These are phyloP conservation scores for Rubroshorea leprosula DNA, from an alignment of 345 rosid species.

Conservation along the genomic window DNA sequence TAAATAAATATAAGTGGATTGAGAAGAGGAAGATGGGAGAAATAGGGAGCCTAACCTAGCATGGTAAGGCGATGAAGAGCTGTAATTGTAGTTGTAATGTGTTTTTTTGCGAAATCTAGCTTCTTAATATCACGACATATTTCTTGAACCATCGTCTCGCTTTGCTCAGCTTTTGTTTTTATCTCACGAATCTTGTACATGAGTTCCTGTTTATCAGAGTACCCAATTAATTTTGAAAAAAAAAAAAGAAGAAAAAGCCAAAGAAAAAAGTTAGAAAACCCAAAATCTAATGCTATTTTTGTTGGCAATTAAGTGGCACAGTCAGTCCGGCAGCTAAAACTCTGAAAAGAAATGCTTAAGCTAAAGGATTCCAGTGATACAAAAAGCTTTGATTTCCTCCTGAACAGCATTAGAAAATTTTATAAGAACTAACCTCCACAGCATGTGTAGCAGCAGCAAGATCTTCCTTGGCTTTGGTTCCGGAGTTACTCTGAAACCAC, in stretches of 20 bases:
- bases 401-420: neutral
- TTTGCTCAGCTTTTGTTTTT: conserved; percentile 97
- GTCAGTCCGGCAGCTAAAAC: conserved; percentile 3
- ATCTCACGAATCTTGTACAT: conserved; percentile 89
- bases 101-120: conserved; percentile 98
- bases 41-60: conserved; percentile 55
- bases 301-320: neutral
- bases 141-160: conserved; percentile 99
- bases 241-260: conserved; percentile 10
- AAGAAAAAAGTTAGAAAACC: neutral
- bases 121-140: conserved; percentile 98
- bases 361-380: neutral
- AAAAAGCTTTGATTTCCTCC: neutral
- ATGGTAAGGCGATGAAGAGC: conserved; percentile 99
- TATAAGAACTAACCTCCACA: conserved; percentile 64
- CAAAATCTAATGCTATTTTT: neutral
- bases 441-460: conserved; percentile 98
- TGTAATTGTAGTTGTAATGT: conserved; percentile 93
- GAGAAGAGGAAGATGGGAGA: neutral
- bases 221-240: conserved; percentile 11
- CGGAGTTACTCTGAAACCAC: conserved; percentile 81
- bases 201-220: conserved; percentile 59
- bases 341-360: conserved; percentile 1
- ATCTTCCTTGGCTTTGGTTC: conserved; percentile 97
- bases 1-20: neutral